Conservation (phyloP, 306 rosid species). For the Prunus davidiana region DNA sequence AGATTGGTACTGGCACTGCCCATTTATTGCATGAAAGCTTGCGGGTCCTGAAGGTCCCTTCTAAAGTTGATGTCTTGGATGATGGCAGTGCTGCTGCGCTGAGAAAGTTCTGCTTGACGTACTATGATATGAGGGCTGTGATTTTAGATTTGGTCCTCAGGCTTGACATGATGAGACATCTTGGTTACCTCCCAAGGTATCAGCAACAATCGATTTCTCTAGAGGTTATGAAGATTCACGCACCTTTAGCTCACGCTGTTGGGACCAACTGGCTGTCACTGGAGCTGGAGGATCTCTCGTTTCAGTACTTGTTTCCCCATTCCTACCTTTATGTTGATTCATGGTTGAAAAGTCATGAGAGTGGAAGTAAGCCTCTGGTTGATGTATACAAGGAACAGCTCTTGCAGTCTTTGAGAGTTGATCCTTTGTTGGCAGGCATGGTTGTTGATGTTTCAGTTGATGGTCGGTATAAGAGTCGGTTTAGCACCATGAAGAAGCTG, state of each 20-base stretch:
- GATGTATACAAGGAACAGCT: slow-evolving; percentile 59
- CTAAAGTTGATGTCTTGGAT: slow-evolving; percentile 53
- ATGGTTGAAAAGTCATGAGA: slow-evolving; percentile 70
- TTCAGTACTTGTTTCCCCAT: slow-evolving; percentile 73
- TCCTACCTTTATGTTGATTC: slow-evolving; percentile 74
- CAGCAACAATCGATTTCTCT: slow-evolving; percentile 73
- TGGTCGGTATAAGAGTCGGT: slow-evolving; percentile 85
- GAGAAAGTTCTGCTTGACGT: slow-evolving; percentile 74
- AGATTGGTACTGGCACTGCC: slow-evolving; percentile 63
- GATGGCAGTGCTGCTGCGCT: slow-evolving; percentile 70
- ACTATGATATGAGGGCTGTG: slow-evolving; percentile 81
- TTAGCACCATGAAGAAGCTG: slow-evolving; percentile 90
- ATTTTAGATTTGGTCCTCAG: slow-evolving; percentile 65
- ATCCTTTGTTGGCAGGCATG: slow-evolving; percentile 42
- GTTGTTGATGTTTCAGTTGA: slow-evolving; percentile 52
- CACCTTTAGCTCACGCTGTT: slow-evolving; percentile 85
- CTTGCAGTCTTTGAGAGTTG: slow-evolving; percentile 42
- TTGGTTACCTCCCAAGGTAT: slow-evolving; percentile 66
- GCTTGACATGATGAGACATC: slow-evolving; percentile 78
- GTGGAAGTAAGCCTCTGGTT: slow-evolving; percentile 49
- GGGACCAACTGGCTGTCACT: slow-evolving; percentile 64
- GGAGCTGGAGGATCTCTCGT: slow-evolving; percentile 82
- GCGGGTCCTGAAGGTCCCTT: slow-evolving; percentile 53
- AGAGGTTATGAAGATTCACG: slow-evolving; percentile 70
- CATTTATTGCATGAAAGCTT: slow-evolving; percentile 72